Base-by-base conservation (phyloP, 768 basidiomycete species). In the Boletus patriciae region DNA sequence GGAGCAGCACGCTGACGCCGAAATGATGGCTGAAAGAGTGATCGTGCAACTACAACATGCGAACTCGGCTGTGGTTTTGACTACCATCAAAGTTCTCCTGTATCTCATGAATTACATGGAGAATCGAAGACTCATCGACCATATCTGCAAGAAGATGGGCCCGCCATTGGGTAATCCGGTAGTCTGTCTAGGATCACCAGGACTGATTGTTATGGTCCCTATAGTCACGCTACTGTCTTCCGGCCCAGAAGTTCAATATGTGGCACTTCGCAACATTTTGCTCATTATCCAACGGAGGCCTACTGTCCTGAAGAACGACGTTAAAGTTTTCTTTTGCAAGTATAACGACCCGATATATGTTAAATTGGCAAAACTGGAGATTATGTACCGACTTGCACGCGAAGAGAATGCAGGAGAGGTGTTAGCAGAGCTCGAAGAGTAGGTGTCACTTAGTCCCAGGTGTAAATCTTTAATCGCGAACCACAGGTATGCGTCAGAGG, bases 71-170 rank as follows among this genome's bases (percentile, higher is more conserved):
- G 97, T 99, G n/a, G 94, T 98, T 12, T 78, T 99, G 52, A 98
- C 96, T n/a, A 90, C 94, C 15, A 92, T 98, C 80, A 98, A 99
- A 75, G 87, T 91, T 52, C 80, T 98, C 25, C 78, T 98, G 19
- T 98, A 96, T 68, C 78, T 98, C 57, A 98, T 99, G 96, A 99
- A 98, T 73, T 98, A 99, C 74, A 98, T 98, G 91, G 90, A 92
- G 59, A 88, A 91, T 70, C 84, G 90, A 55, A 82, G 79, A 41
- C 74, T 93, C 46, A 90, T 97, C 46, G 91, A 97, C 56, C 82
- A 87, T 62, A 88, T 97, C 63, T 97, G 97, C 75, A 87, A 90
- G 73, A 98, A 98, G 77, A 96, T 99, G 92, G 94, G 94, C 0
- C 96, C 97, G 13, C 97, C 97, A 23, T 74, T 99, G 72, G 96